A percentile compares a stretch with the other conserved stretches of the same genome.
Evolutionary conservation across 345 rosid species (phyloP).

Genomic region (Draba incana): DNA sequence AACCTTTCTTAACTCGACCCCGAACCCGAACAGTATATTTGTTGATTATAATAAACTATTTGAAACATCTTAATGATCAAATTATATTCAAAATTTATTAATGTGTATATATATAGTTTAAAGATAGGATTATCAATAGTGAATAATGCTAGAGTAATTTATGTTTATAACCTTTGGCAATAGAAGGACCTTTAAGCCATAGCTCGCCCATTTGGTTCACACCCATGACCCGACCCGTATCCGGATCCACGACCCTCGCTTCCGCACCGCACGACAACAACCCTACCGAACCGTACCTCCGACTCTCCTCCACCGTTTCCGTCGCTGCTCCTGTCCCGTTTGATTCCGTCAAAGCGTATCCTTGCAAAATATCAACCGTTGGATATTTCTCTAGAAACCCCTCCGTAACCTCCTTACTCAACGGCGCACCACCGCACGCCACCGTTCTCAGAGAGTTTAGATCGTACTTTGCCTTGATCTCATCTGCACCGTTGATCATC

Average conservation of each 20-base stretch:
- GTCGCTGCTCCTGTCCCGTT: slow-evolving; percentile 67
- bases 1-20: no score
- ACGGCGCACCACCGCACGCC: slow-evolving; percentile 78
- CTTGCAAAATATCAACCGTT: slow-evolving; percentile 55
- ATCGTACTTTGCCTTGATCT: slow-evolving; percentile 55
- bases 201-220: slow-evolving; percentile 68
- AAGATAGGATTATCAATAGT: no score
- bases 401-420: slow-evolving; percentile 73
- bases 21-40: no score
- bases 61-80: no score
- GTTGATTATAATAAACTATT: no score
- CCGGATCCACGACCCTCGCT: slow-evolving; percentile 53
- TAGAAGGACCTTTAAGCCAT: slow-evolving; percentile 51
- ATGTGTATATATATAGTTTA: no score
- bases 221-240: slow-evolving; percentile 48
- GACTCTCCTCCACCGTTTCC: slow-evolving; percentile 69
- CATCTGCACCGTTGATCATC: slow-evolving; percentile 57
- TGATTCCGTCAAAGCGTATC: slow-evolving; percentile 80
- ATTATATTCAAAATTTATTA: no score
- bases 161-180: slow-evolving; percentile 17
- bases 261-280: slow-evolving; percentile 48
- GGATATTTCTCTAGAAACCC: slow-evolving; percentile 67
- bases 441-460: slow-evolving; percentile 60
- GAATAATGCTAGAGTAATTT: no score
- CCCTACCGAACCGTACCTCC: slow-evolving; percentile 76